A percentile compares a stretch with the other conserved stretches of the same genome.
These are phyloP conservation scores for Aspergillus eucalypticola DNA, from an alignment of 2,329 filamentous ascomycete genomes.

Conservation along the genomic window DNA sequence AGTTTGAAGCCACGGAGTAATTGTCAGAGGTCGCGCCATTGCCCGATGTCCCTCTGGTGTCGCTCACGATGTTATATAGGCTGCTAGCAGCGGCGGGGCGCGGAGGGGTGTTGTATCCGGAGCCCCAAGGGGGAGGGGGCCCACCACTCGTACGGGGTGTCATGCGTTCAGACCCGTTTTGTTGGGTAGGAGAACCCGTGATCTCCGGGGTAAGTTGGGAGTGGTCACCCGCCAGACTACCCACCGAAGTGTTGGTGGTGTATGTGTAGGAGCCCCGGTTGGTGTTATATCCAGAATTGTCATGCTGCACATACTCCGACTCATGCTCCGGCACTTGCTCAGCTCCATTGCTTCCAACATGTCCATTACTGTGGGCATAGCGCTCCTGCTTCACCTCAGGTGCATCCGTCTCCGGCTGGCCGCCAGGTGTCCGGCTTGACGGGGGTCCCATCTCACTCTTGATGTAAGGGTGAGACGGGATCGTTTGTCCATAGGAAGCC, in stretches of 20 bases:
- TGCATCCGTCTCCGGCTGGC: constrained; percentile 62
- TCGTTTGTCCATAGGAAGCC: constrained; percentile 62
- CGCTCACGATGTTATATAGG: constrained; percentile 86
- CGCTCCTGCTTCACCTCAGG: constrained; percentile 70
- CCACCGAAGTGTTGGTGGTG: constrained; percentile 64
- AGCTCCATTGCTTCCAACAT: constrained; percentile 56
- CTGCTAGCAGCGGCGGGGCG: constrained; percentile 71
- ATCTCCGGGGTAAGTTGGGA: constrained; percentile 78
- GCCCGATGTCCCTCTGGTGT: constrained; percentile 64
- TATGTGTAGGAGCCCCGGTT: constrained; percentile 78
- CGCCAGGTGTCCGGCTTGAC: constrained; percentile 59
- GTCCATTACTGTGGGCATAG: constrained; percentile 59
- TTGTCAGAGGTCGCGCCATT: constrained; percentile 69
- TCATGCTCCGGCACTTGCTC: constrained; percentile 70
- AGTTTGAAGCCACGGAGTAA: constrained; percentile 69
- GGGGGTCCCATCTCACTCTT: constrained; percentile 90
- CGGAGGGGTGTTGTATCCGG: constrained; percentile 77
- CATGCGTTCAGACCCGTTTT: constrained; percentile 77
- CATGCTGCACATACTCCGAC: constrained; percentile 84
- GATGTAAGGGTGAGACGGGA: constrained; percentile 63
- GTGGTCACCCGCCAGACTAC: constrained; percentile 69
- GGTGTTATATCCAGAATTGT: constrained; percentile 68
- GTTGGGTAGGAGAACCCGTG: constrained; percentile 76
- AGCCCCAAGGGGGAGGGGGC: constrained; percentile 71
- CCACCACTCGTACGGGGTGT: constrained; percentile 78